Evolutionary conservation across 140 eudicot species (phyloP).

Genomic region (Anethum foeniculum): DNA sequence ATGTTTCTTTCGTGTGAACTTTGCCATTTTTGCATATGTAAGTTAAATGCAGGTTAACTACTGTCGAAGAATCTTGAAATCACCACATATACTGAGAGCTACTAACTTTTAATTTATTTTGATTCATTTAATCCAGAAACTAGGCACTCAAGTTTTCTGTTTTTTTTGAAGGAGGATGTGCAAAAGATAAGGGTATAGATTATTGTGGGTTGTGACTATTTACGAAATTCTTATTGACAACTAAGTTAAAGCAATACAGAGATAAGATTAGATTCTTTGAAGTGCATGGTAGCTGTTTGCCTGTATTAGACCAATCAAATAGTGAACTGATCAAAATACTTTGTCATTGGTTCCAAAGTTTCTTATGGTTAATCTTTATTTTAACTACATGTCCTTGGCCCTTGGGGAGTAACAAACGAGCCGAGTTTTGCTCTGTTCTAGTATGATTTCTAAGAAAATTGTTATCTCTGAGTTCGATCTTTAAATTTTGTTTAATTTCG

Average conservation of each 20-base stretch:
- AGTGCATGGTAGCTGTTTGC: not conserved
- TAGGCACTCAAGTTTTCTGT: not conserved
- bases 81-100: not conserved
- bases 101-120: no score
- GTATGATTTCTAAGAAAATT: no score
- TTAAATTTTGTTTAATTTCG: no score
- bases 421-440: no score
- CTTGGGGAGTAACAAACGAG: not conserved
- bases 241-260: not conserved
- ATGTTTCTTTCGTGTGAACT: constrained; percentile 1
- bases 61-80: not conserved
- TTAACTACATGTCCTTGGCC: not conserved
- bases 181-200: not conserved
- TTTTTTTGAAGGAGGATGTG: not conserved
- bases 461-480: no score
- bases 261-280: not conserved
- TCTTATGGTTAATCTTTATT: not conserved
- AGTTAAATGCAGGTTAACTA: not conserved
- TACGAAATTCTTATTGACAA: no score
- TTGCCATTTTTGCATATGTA: not conserved
- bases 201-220: not conserved
- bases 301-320: not conserved
- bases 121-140: not conserved
- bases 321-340: not conserved
- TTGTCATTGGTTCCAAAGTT: not conserved